Evolutionary conservation across 2,329 filamentous ascomycete genomes (phyloP).

Genomic region (Fusarium fujikuroi): DNA sequence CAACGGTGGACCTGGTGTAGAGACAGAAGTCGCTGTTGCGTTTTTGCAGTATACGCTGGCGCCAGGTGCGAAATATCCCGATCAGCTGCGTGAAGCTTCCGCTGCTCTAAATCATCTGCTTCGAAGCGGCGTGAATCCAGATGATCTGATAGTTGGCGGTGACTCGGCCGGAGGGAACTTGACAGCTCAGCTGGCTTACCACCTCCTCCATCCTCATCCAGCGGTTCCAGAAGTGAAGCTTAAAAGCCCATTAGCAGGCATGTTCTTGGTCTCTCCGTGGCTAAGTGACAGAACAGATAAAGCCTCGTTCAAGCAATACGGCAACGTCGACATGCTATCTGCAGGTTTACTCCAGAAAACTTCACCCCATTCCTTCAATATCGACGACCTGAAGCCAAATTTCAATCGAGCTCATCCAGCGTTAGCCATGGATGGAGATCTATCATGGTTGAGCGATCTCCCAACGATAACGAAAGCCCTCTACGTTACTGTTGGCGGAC

Average conservation of each 20-base stretch:
- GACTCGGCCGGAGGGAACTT: background rate
- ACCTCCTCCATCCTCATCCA: background rate
- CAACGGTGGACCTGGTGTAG: background rate
- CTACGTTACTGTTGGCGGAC: accelerated
- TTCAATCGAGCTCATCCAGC: background rate
- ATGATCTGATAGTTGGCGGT: background rate
- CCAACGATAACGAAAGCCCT: accelerated
- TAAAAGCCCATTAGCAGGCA: accelerated
- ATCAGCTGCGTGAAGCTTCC: background rate
- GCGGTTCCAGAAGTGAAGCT: background rate
- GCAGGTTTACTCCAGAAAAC: background rate
- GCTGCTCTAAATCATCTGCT: background rate
- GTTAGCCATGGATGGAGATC: background rate
- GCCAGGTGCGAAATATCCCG: background rate
- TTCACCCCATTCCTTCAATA: background rate
- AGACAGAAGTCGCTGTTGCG: background rate
- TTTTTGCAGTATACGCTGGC: background rate
- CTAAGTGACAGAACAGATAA: background rate
- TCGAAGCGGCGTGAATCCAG: background rate
- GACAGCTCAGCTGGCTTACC: background rate
- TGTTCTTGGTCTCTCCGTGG: background rate
- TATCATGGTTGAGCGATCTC: background rate
- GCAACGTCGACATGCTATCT: background rate
- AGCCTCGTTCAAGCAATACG: accelerated
- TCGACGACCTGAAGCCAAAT: accelerated